phyloP scores from a whole-genome alignment of 2,329 filamentous ascomycete genomes.

The Pseudogymnoascus sp. region DNA sequence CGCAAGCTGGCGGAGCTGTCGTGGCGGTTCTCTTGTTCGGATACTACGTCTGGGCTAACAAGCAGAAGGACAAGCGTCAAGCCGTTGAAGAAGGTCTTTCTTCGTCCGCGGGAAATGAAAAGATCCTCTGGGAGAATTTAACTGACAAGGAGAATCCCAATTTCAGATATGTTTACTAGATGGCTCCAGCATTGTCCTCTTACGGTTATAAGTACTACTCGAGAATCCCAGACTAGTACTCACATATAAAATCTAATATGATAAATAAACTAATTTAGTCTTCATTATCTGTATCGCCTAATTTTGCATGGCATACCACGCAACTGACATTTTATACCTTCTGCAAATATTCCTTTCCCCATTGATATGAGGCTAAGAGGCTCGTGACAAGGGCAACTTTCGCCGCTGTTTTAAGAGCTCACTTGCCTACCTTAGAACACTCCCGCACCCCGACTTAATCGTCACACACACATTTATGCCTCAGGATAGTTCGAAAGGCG shows the following conservation, averaged over 20 bases:
- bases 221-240: neutral
- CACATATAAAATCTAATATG: neutral
- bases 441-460: neutral
- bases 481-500: neutral
- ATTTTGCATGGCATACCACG: neutral
- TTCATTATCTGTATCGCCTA: no score
- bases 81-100: constrained; percentile 23
- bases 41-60: constrained; percentile 44
- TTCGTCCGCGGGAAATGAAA: constrained; percentile 32
- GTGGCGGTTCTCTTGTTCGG: constrained; percentile 40
- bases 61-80: constrained; percentile 35
- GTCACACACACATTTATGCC: neutral
- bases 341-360: neutral
- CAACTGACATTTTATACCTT: neutral
- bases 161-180: constrained; percentile 46
- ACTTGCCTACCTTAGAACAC: neutral
- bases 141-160: constrained; percentile 52
- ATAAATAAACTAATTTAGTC: neutral
- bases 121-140: constrained; percentile 40
- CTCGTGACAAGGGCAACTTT: neutral
- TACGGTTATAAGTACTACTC: no score
- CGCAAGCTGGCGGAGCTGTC: constrained; percentile 26
- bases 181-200: neutral
- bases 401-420: neutral
- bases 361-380: neutral